phyloP scores from a whole-genome alignment of 495 filamentous ascomycete species.

The Penicilliopsis zonata region DNA sequence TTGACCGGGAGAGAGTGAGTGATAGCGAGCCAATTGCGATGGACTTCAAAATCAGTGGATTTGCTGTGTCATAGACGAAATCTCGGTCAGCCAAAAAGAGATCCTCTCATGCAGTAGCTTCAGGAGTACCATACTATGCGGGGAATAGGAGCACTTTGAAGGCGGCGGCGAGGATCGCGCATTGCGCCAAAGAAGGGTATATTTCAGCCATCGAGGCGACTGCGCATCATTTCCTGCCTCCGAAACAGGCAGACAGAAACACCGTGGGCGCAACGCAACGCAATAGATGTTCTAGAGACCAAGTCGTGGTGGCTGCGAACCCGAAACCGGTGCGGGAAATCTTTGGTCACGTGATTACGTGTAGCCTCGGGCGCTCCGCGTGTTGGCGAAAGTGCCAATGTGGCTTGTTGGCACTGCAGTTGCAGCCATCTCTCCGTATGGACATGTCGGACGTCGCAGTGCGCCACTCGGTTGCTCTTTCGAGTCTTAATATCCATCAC shows the following conservation, averaged over 20 bases:
- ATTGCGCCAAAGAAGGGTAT: slow-evolving; percentile 78
- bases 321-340: background rate
- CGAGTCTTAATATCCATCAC: slow-evolving; percentile 32
- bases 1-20: slow-evolving; percentile 77
- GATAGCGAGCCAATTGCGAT: slow-evolving; percentile 95
- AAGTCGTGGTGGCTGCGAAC: slow-evolving; percentile 2
- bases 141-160: slow-evolving; percentile 92
- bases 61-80: slow-evolving; percentile 44
- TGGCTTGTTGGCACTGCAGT: background rate
- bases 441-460: slow-evolving; percentile 40
- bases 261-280: too few relatives aligned
- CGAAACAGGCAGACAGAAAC: slow-evolving; percentile 2
- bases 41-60: slow-evolving; percentile 98
- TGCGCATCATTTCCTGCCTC: slow-evolving; percentile 13
- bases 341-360: background rate
- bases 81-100: background rate
- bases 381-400: too few relatives aligned
- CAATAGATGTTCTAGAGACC: slow-evolving; percentile 13
- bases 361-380: too few relatives aligned
- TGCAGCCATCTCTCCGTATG: slow-evolving; percentile 18
- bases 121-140: slow-evolving; percentile 63
- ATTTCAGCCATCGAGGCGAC: slow-evolving; percentile 56
- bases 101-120: background rate
- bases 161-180: slow-evolving; percentile 74
- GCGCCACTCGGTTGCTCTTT: slow-evolving; percentile 34